These are phyloP conservation scores for Penicillium nordicum DNA, from an alignment of 2,329 filamentous ascomycete genomes.

Conservation along the genomic window DNA sequence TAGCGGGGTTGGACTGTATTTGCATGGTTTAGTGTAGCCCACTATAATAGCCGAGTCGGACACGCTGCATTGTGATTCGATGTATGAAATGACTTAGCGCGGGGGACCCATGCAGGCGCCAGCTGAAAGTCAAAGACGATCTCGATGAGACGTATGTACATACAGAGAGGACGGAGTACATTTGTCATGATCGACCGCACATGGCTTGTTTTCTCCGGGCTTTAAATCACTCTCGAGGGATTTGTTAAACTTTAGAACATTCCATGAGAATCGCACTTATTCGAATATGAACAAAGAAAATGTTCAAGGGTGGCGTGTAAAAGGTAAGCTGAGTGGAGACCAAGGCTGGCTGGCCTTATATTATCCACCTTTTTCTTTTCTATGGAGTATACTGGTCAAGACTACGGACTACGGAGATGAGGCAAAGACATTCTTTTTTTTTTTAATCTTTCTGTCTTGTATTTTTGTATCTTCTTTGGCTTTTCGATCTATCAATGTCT, in stretches of 20 bases:
- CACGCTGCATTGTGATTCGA: constrained; percentile 12
- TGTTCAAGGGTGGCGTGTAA: not conserved
- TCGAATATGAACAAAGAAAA: not conserved
- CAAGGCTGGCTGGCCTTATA: constrained; percentile 3
- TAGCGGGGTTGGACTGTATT: not conserved
- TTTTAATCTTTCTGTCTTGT: not conserved
- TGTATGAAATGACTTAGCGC: constrained; percentile 9
- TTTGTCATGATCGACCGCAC: constrained; percentile 11
- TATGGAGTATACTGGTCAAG: too few species aligned
- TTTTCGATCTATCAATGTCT: constrained; percentile 15
- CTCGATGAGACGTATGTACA: not conserved
- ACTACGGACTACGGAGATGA: too few species aligned
- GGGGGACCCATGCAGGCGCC: constrained; percentile 9
- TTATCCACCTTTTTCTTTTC: not conserved
- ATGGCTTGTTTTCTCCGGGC: not conserved
- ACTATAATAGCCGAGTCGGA: constrained; percentile 15
- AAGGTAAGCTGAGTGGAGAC: not conserved
- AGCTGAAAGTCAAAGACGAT: constrained; percentile 12
- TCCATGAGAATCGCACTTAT: not conserved
- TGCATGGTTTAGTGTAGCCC: not conserved
- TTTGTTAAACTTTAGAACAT: not conserved
- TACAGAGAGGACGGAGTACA: not conserved
- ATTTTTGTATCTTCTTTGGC: constrained; percentile 8
- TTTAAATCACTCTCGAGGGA: not conserved
- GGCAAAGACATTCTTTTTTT: not conserved